phyloP scores from a whole-genome alignment of 345 rosid species.

The Eucalyptus tenuipes region DNA sequence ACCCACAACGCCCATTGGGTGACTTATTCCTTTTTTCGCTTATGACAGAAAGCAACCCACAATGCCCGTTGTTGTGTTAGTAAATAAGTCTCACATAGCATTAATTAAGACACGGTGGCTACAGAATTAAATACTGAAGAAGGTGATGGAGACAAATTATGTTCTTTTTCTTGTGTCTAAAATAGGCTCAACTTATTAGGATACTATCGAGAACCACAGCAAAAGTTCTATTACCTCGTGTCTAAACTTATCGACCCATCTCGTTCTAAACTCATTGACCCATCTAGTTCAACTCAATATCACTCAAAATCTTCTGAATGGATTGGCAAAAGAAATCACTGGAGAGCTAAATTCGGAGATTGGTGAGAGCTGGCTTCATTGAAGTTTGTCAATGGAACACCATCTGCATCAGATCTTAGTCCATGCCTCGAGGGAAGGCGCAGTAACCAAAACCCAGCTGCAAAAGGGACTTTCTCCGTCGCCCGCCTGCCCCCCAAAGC shows the following conservation, averaged over 20 bases:
- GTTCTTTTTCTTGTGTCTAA: background rate
- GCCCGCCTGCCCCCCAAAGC: background rate
- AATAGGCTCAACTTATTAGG: background rate
- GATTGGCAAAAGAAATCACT: background rate
- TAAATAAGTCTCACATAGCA: background rate
- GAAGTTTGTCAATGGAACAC: background rate
- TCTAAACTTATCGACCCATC: no score
- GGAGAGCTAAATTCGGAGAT: background rate
- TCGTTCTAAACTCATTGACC: background rate
- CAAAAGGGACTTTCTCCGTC: background rate
- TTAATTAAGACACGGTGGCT: background rate
- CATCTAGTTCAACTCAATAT: background rate
- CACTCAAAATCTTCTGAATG: background rate
- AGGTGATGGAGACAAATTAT: background rate
- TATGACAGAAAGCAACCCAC: no score
- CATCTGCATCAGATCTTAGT: background rate
- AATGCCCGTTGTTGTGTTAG: no score
- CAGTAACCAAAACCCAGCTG: background rate
- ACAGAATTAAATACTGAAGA: background rate
- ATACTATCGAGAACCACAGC: background rate
- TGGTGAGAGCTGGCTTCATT: background rate
- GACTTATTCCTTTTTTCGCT: no score
- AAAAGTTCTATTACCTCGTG: background rate
- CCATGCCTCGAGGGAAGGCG: background rate
- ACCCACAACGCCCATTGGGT: no score